Evolutionary conservation across 805 yeast species (phyloP), one percentile per base, ranked within the genome.

Genomic region (Lachancea fermentati): DNA sequence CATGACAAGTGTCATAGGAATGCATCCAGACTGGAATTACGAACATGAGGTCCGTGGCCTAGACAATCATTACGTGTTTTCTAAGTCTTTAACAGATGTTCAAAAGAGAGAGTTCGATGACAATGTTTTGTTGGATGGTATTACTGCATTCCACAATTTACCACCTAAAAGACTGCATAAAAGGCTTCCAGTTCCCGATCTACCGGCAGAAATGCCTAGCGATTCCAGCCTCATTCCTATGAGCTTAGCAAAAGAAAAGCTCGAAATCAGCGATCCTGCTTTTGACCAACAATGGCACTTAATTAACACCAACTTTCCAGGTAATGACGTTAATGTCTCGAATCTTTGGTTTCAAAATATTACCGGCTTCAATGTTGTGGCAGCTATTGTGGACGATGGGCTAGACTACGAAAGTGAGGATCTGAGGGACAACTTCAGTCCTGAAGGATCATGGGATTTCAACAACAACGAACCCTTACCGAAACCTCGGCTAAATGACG

Each of bases 341-440:
- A 88, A 85, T 0, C 78, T 87, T 9, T 93, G 98, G 98, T 67
- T 70, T 22, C 78, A 78, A 43, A 84, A 82, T 36, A 76, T 83
- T 42, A 82, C 93, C 0, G 98, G 98, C 1, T 62, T 71, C 28
- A 91, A 93, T 4, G 71, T 86, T 4, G 86, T 85, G 1, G 81
- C 89, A 1, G 96, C 97, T 2, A 74, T 93, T 30, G 83, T 93
- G 0, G 98, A 93, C 62, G 98, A 93, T 63, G 98, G 98, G 1
- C 62, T 93, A 19, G 98, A 93, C 64, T 80, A 75, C 57, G 85
- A 83, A 40, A 78, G 79, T 54, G 73, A 70, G 2, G 97, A 93
- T 63, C 67, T 93, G 44, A 66, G 68, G 22, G 76, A 69, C 30
- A 85, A 82, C 51, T 93, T 82, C 59, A 76, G 73, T 54, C 63